Evolutionary conservation across 495 filamentous ascomycete genomes (phyloP), one percentile per base, ranked within the genome.

Genomic region (Aspergillus indologenus): DNA sequence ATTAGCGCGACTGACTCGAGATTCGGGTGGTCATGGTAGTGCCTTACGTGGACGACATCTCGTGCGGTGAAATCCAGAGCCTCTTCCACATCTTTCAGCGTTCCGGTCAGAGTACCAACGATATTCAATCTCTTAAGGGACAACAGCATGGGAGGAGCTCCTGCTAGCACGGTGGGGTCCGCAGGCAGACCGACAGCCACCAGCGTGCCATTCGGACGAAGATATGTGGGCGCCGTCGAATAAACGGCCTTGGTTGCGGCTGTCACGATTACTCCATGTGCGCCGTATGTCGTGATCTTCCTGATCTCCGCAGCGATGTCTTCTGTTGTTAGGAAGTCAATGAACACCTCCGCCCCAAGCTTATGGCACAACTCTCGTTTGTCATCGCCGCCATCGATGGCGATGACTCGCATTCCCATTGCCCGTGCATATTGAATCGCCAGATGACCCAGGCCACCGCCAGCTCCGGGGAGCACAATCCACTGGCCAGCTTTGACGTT

Each of bases 381-480:
- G 0, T 63, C 62, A 1, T 57, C 64, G 0, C 79, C 80, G 0
- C 68, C 73, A 51, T 83, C 80, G 7, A 82, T 70, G 11, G 79
- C 81, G n/a, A 83, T 75, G 0, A 79, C 76, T 5, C 78, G 70
- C 70, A 82, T 75, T 0, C 80, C 81, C 77, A 83, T 82, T 3
- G 77, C 79, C 23, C 65, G 65, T 73, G 83, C 86, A 20, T 89
- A 75, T 61, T 89, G 85, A 2, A 80, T 76, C 5, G 82, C 84
- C 42, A 87, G 70, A 64, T 86, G 82, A 18, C 86, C 86, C 5
- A 88, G 77, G 17, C 86, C 85, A 45, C 85, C 86, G 43, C 86
- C 85, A 2, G 73, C 68, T 9, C 68, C 72, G 2, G 72, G 69
- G 23, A 75, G 81, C 0, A 86, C 84, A 6, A 88, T 80, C 79